Base-by-base conservation (phyloP, 331 rosid genomes). In the Spiraea crenata region DNA sequence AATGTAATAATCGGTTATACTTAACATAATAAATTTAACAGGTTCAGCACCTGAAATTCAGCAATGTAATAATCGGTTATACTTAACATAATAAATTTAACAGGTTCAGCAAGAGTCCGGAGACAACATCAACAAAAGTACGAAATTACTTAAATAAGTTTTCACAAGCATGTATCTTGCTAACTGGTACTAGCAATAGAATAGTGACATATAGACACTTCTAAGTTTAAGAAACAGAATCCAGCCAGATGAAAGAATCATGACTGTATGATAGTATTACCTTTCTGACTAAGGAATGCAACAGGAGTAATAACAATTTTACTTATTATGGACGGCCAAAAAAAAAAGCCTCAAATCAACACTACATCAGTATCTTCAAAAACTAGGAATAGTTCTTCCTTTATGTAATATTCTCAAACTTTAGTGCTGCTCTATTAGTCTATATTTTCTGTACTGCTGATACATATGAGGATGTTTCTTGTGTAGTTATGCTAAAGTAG, bases 41-140 rank as follows among this genome's bases (percentile, higher is more conserved):
- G 35, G 38, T 16, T 37, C 37, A 67, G 34, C 16, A 49, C 87
- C 99, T 93, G 74, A 68, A 73, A 59, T 63, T 67, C 77, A 83
- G 47, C 5, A 35, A 70, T 44, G 45, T 9, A 45, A 0, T 10
- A 20, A 69, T 54, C 35, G 49, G 48, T 54, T 15, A 67, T 35
- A n/a, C 42, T 49, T 51, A 12, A 16, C 12, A 47, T 50, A 31
- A 35, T 15, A 31, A 35, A 47, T 48, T 34, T 42, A 8, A 50
- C 9, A 50, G 35, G 38, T 16, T 37, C 37, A 67, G 34, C 16
- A 49, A 66, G 35, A 48, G 6, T 34, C 49, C 11, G n/a, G 44
- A 52, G 42, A 47, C 25, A n/a, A 49, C 47, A 34, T 19, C 25
- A 58, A 46, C 25, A 47, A 16, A 47, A 14, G 34, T n/a, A 65